These are phyloP conservation scores for Amylocystis lapponica DNA, from an alignment of 768 basidiomycete genomes.

Conservation along the genomic window DNA sequence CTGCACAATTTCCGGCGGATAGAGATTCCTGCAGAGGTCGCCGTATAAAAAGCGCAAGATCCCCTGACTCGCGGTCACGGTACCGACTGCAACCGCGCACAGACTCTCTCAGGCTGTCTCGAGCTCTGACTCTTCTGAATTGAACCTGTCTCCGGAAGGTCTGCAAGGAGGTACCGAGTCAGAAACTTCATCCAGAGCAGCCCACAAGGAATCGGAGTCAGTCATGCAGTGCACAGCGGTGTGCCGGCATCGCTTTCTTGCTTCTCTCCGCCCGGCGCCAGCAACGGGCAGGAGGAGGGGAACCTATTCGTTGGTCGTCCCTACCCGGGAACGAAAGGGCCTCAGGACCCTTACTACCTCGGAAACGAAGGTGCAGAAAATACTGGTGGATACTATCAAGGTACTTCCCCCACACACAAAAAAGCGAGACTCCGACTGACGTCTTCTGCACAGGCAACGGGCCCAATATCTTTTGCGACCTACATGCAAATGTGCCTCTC, in stretches of 20 bases:
- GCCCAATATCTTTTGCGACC: constrained; percentile 80
- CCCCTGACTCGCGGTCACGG: constrained; percentile 6
- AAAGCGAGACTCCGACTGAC: neutral
- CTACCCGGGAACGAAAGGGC: neutral
- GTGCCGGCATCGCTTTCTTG: too few species aligned
- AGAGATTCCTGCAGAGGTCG: neutral
- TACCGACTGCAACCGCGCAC: too few species aligned
- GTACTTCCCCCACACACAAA: constrained; percentile 33
- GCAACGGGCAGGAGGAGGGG: too few species aligned
- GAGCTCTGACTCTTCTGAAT: too few species aligned
- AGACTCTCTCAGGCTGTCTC: too few species aligned
- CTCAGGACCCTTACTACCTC: neutral
- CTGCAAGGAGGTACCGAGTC: too few species aligned
- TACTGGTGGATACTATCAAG: constrained; percentile 69
- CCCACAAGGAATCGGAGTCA: too few species aligned
- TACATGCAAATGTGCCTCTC: constrained; percentile 92
- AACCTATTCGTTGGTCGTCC: too few species aligned
- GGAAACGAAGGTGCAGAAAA: constrained; percentile 49
- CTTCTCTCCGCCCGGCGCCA: too few species aligned
- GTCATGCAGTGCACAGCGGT: too few species aligned
- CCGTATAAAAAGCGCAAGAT: neutral
- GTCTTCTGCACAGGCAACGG: constrained; percentile 55
- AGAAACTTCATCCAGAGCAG: too few species aligned
- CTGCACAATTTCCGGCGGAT: constrained; percentile 2
- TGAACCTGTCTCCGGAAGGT: too few species aligned